These are phyloP conservation scores for Fraxinus nigra DNA, from an alignment of 305 asterid species.

Conservation along the genomic window DNA sequence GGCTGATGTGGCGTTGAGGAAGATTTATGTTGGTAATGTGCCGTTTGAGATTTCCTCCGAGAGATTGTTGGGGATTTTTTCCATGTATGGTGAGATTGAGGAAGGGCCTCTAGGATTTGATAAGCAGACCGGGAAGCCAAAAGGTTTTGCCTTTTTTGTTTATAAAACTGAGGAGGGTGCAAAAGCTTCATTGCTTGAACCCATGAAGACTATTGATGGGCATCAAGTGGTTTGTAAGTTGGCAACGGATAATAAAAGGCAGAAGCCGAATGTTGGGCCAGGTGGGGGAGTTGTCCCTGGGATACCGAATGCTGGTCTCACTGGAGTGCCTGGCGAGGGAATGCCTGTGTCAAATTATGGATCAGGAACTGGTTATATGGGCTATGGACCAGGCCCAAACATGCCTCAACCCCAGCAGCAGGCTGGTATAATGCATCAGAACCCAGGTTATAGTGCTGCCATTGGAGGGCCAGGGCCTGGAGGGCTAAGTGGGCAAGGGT, in stretches of 20 bases:
- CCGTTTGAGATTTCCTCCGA: constrained; percentile 88
- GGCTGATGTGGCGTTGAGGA: constrained; percentile 70
- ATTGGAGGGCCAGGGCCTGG: constrained; percentile 58
- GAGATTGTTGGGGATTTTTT: constrained; percentile 63
- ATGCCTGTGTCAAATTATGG: constrained; percentile 52
- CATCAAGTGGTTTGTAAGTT: constrained; percentile 86
- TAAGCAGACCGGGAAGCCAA: constrained; percentile 90
- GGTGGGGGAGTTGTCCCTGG: constrained; percentile 48
- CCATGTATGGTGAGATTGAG: constrained; percentile 88
- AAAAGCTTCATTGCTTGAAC: constrained; percentile 67
- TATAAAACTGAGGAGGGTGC: constrained; percentile 94
- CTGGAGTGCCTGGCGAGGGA: constrained; percentile 39
- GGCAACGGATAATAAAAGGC: constrained; percentile 85
- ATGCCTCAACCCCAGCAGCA: constrained; percentile 63
- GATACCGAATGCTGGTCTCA: constrained; percentile 43
- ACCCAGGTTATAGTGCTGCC: constrained; percentile 38
- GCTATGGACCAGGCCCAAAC: constrained; percentile 55
- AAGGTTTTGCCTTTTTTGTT: constrained; percentile 92
- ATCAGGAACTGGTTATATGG: constrained; percentile 45
- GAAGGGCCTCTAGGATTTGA: constrained; percentile 97
- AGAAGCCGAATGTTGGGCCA: constrained; percentile 60
- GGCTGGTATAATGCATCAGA: constrained; percentile 63
- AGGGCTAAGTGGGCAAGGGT: constrained; percentile 61
- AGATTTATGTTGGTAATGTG: constrained; percentile 91
- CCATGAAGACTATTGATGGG: constrained; percentile 75